phyloP scores from a whole-genome alignment of 1,284 basidiomycete species.

The Abortiporus biennis region DNA sequence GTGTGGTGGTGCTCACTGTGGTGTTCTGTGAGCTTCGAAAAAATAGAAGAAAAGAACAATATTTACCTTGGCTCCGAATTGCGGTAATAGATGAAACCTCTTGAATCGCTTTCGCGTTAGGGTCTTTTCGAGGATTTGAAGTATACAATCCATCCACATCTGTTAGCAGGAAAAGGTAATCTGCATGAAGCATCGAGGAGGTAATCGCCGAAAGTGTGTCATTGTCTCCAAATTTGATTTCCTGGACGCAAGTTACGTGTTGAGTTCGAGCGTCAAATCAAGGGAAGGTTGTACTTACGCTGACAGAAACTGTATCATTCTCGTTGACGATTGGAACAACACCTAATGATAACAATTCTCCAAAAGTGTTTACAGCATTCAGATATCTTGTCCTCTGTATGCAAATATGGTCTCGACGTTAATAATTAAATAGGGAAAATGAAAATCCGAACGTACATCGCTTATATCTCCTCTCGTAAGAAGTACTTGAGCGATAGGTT shows the following conservation, averaged over 20 bases:
- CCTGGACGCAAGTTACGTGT: slow-evolving; percentile 38
- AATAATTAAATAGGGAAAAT: slow-evolving; percentile 1
- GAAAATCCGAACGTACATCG: slow-evolving; percentile 60
- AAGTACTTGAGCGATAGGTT: slow-evolving; percentile 94
- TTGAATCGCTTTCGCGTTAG: slow-evolving; percentile 74
- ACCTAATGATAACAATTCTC: slow-evolving; percentile 83
- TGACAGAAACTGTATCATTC: slow-evolving; percentile 94
- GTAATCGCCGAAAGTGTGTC: slow-evolving; percentile 97
- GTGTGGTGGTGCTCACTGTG: slow-evolving; percentile 83
- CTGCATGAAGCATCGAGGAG: slow-evolving; percentile 94
- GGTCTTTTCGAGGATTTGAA: slow-evolving; percentile 89
- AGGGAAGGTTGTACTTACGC: slow-evolving; percentile 47
- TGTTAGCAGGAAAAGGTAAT: slow-evolving; percentile 94
- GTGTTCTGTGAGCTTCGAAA: neutral
- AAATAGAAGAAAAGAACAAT: neutral
- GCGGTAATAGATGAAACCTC: slow-evolving; percentile 80
- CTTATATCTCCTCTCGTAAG: slow-evolving; percentile 95
- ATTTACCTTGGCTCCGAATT: slow-evolving; percentile 75
- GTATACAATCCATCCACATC: slow-evolving; percentile 98
- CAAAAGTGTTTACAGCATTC: slow-evolving; percentile 92
- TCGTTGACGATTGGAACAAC: slow-evolving; percentile 95
- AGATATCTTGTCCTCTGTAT: slow-evolving; percentile 82
- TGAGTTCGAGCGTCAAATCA: neutral
- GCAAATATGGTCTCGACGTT: neutral
- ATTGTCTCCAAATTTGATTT: slow-evolving; percentile 99